Evolutionary conservation across 108 stramenopile genomes (phyloP), one percentile per base, ranked within the genome.

Genomic region (Schizochytrium sp.): DNA sequence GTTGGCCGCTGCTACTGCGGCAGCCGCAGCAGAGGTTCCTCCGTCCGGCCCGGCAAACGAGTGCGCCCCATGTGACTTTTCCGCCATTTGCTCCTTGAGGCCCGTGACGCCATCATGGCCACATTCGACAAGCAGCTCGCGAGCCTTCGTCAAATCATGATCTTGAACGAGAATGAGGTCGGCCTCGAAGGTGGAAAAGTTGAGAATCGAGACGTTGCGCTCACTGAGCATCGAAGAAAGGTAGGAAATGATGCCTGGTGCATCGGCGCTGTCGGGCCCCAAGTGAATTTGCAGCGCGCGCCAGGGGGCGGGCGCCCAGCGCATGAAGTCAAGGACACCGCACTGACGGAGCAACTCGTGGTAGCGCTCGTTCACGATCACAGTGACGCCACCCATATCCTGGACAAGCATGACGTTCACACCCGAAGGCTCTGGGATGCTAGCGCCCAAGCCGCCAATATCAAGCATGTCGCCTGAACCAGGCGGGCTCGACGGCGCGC

Each of bases 21-120:
- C 55, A 16, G 55, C 55, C 14, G 55, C 55, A 4, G 14, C 55
- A 34, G 34, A 34, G 34, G 34, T 34, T 2, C 34, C 34, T 34
- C 34, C 34, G 34, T 34, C 34, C 34, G 34, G 2, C 34, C 2
- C 34, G 34, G 34, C 34, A 34, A 34, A 34, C 34, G 34, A 34
- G 34, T 34, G 34, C 0, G 0, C 34, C 76, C 45, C n/a, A 3
- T 53, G 6, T 0, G 18, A 16, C 76, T 83, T 83, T 45, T 83
- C 76, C 8, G 76, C 76, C 45, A 83, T 83, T 83, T 83, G 76
- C 76, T 83, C 48, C 76, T 83, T 47, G 51, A 83, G 76, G 51
- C 48, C 76, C 8, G 51, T 47, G 76, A 83, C 51, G 48, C 76
- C 76, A 25, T 28, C 76, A 3, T 47, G n/a, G 5, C 76, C 76